These are phyloP conservation scores for Cordyceps cicadae DNA, from an alignment of 2,329 filamentous ascomycete species.

Conservation along the genomic window DNA sequence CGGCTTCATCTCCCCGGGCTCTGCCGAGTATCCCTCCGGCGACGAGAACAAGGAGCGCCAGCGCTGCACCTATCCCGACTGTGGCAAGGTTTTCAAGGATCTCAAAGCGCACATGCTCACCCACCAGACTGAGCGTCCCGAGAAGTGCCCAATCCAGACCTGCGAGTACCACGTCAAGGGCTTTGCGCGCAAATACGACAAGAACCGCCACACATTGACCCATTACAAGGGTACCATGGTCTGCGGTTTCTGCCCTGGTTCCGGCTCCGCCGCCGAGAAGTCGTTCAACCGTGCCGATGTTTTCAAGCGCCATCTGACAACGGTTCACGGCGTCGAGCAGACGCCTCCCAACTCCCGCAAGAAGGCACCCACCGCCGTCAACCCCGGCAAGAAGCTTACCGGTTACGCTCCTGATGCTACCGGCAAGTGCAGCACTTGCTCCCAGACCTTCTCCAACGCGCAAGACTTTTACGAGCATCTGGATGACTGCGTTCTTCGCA, in stretches of 20 bases:
- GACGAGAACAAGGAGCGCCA: slow-evolving; percentile 59
- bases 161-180: slow-evolving; percentile 91
- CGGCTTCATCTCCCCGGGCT: slow-evolving; percentile 59
- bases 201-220: slow-evolving; percentile 87
- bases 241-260: slow-evolving; percentile 86
- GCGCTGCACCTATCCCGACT: slow-evolving; percentile 74
- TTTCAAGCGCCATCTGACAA: slow-evolving; percentile 88
- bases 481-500: slow-evolving; percentile 65
- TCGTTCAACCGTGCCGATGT: slow-evolving; percentile 93
- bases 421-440: slow-evolving; percentile 93
- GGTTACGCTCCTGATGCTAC: slow-evolving; percentile 70
- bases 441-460: slow-evolving; percentile 79
- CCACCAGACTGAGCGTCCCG: slow-evolving; percentile 80
- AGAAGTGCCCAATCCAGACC: slow-evolving; percentile 87
- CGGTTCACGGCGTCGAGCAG: slow-evolving; percentile 87
- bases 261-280: slow-evolving; percentile 83
- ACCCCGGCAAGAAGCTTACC: slow-evolving; percentile 55
- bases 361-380: slow-evolving; percentile 40
- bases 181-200: slow-evolving; percentile 92
- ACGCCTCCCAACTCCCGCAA: slow-evolving; percentile 86
- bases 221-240: slow-evolving; percentile 98
- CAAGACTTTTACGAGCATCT: slow-evolving; percentile 99
- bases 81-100: slow-evolving; percentile 81
- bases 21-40: slow-evolving; percentile 51
- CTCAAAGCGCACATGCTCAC: slow-evolving; percentile 92